phyloP scores from a whole-genome alignment of 139 green algal species.

The Astrephomene gubernaculifera region DNA sequence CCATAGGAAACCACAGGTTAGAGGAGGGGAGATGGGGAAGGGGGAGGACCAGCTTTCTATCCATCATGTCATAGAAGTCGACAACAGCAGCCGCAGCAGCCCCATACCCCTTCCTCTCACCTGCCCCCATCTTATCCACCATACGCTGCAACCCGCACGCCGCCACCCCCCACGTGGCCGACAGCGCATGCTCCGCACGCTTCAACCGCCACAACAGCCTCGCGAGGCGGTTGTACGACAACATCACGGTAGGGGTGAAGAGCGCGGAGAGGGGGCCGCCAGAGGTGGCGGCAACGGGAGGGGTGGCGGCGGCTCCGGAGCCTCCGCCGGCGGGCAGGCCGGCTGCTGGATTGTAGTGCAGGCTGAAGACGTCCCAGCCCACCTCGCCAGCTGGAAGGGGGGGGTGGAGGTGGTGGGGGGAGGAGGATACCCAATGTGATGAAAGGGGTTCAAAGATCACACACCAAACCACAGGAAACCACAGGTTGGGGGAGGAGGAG shows the following conservation, averaged over 20 bases:
- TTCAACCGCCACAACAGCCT: conserved; percentile 92
- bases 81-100: no score
- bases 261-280: conserved; percentile 72
- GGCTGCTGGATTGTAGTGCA: conserved; percentile 78
- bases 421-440: no score
- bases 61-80: no score
- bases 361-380: conserved; percentile 95
- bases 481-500: no score
- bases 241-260: conserved; percentile 73
- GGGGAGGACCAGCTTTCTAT: no score
- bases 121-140: conserved; percentile 38
- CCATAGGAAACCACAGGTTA: not conserved
- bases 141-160: conserved; percentile 57
- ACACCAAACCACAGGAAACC: no score
- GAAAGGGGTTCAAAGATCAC: no score
- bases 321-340: conserved; percentile 60
- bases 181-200: conserved; percentile 83
- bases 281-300: not conserved
- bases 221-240: conserved; percentile 73
- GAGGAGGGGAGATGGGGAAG: not conserved
- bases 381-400: conserved; percentile 35
- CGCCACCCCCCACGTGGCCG: conserved; percentile 68
- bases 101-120: not conserved
- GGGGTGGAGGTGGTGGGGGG: not conserved
- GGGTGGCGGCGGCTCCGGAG: conserved; percentile 54